Conservation (phyloP, 495 filamentous ascomycete genomes). For the Aspergillus nidulans region DNA sequence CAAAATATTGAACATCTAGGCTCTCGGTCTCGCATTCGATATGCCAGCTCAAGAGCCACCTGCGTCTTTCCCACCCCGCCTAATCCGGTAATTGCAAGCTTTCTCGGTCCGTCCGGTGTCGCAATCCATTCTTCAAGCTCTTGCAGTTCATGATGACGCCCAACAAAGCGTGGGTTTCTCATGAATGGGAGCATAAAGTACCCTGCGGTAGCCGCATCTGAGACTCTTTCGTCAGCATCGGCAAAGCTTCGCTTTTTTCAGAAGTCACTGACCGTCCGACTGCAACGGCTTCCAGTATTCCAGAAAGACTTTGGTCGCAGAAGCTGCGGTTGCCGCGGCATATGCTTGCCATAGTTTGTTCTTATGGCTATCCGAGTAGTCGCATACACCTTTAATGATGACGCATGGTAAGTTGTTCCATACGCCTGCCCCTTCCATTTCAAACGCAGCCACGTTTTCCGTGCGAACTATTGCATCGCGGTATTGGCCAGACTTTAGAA, state of each 20-base stretch:
- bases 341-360: constrained; percentile 15
- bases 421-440: constrained; percentile 32
- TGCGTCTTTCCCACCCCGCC: constrained; percentile 43
- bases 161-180: not conserved
- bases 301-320: constrained; percentile 22
- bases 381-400: not conserved
- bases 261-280: not conserved
- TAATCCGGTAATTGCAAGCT: constrained; percentile 31
- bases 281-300: constrained; percentile 9
- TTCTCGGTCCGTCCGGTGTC: not conserved
- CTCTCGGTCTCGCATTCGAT: constrained; percentile 19
- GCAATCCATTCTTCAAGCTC: not conserved
- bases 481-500: constrained; percentile 10
- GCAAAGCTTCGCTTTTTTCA: not conserved
- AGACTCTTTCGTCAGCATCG: not conserved
- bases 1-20: constrained; percentile 14
- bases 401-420: not conserved
- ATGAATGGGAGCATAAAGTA: not conserved
- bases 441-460: constrained; percentile 32
- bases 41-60: constrained; percentile 35
- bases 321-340: constrained; percentile 18
- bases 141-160: not conserved
- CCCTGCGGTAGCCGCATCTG: not conserved
- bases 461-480: constrained; percentile 16
- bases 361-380: constrained; percentile 22